A percentile compares a stretch with the other conserved stretches of the same genome.
phyloP scores from a whole-genome alignment of 108 stramenopile genomes.

The Fragilariopsis cylindrus region DNA sequence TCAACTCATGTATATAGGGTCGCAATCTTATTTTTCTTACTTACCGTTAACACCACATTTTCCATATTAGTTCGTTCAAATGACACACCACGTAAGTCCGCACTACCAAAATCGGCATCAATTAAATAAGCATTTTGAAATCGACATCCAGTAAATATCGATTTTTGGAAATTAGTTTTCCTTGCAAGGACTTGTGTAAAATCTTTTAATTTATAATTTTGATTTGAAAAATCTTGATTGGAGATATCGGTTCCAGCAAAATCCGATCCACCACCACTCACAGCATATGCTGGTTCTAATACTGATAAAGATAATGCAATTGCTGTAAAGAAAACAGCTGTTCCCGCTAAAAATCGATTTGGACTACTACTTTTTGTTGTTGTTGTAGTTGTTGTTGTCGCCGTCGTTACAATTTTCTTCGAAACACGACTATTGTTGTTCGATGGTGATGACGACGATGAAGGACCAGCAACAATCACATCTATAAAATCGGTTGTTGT shows the following conservation, averaged over 20 bases:
- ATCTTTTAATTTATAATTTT: constrained; percentile 84
- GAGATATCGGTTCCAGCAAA: constrained; percentile 79
- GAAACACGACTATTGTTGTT: no score
- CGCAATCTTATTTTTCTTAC: no score
- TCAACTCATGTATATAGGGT: no score
- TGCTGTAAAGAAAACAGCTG: no score
- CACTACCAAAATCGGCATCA: constrained; percentile 68
- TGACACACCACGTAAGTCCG: constrained; percentile 77
- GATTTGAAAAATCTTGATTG: constrained; percentile 73
- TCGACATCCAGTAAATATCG: constrained; percentile 79
- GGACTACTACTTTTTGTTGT: no score
- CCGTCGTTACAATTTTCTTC: no score
- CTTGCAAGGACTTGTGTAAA: constrained; percentile 88
- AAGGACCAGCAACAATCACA: no score
- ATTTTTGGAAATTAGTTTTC: constrained; percentile 71
- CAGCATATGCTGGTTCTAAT: constrained; percentile 19
- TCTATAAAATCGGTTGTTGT: no score
- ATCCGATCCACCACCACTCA: constrained; percentile 64
- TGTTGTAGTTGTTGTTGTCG: no score
- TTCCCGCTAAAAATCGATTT: no score
- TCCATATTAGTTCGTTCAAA: constrained; percentile 86
- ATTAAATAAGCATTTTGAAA: constrained; percentile 89
- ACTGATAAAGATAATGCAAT: no score
- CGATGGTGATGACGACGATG: no score
- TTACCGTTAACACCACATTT: constrained; percentile 53